These are phyloP conservation scores for Kodamaea jinghongensis DNA, from an alignment of 805 yeast species.

Conservation along the genomic window DNA sequence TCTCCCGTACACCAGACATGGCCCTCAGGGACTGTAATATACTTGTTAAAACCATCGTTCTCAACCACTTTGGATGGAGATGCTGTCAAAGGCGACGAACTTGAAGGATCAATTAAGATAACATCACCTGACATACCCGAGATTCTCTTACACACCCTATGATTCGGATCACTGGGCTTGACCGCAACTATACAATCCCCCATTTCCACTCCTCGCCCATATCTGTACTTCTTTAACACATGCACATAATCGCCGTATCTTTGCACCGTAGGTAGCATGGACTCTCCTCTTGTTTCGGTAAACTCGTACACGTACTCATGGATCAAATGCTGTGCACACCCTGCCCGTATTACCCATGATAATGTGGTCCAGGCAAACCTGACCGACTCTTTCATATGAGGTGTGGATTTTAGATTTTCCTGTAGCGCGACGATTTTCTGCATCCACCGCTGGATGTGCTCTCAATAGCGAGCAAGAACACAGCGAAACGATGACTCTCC, in stretches of 20 bases:
- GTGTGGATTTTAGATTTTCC: neutral
- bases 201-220: conserved; percentile 62
- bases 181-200: conserved; percentile 89
- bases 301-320: conserved; percentile 69
- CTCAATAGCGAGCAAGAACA: too few relatives aligned
- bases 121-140: conserved; percentile 96
- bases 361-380: conserved; percentile 32
- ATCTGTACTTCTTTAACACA: conserved; percentile 59
- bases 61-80: conserved; percentile 21
- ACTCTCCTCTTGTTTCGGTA: conserved; percentile 85
- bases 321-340: conserved; percentile 64
- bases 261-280: conserved; percentile 90
- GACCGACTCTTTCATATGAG: conserved; percentile 13
- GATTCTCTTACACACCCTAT: conserved; percentile 86
- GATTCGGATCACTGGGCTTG: conserved; percentile 86
- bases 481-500: too few relatives aligned
- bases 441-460: too few relatives aligned
- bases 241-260: conserved; percentile 76
- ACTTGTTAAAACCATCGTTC: conserved; percentile 50
- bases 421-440: neutral
- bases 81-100: conserved; percentile 43
- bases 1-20: conserved; percentile 99
- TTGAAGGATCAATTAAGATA: conserved; percentile 76
- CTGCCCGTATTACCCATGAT: conserved; percentile 57
- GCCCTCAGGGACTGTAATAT: conserved; percentile 82